A percentile compares a stretch with the other conserved stretches of the same genome.
phyloP scores from a whole-genome alignment of 768 basidiomycete species.

The Calocera viscosa region DNA sequence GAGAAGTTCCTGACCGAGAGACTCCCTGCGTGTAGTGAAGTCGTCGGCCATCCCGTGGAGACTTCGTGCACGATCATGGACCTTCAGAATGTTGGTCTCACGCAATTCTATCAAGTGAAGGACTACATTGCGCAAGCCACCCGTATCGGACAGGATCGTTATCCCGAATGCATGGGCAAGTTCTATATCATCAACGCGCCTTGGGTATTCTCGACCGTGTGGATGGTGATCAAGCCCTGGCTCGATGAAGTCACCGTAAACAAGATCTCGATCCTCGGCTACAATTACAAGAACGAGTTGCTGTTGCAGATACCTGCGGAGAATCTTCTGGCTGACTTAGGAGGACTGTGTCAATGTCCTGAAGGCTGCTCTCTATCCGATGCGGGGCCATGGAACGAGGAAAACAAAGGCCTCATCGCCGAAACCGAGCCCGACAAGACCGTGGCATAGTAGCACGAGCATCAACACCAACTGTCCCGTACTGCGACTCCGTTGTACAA shows the following conservation, averaged over 20 bases:
- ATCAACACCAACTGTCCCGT: no score
- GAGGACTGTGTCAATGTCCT: constrained; percentile 63
- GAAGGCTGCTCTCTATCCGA: constrained; percentile 81
- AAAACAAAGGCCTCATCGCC: background rate
- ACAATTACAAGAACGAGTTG: constrained; percentile 59
- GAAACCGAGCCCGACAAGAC: background rate
- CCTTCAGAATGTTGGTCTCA: constrained; percentile 49
- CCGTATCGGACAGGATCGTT: constrained; percentile 75
- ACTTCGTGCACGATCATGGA: constrained; percentile 97
- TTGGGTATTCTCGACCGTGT: constrained; percentile 80
- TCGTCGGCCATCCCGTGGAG: constrained; percentile 77
- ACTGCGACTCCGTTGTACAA: background rate
- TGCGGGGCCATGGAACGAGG: constrained; percentile 76
- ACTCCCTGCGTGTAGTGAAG: constrained; percentile 61
- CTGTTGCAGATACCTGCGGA: constrained; percentile 70
- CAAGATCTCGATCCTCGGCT: constrained; percentile 86
- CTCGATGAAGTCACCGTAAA: constrained; percentile 87
- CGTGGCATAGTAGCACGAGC: background rate
- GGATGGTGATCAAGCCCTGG: constrained; percentile 83
- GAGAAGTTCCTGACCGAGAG: constrained; percentile 74
- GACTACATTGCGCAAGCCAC: constrained; percentile 73
- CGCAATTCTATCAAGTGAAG: constrained; percentile 81
- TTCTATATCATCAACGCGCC: constrained; percentile 99
- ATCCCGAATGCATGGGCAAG: constrained; percentile 91
- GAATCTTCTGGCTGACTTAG: constrained; percentile 75